A percentile compares a stretch with the other conserved stretches of the same genome.
phyloP scores from a whole-genome alignment of 2,329 filamentous ascomycete species.

The Helminthosporium solani region DNA sequence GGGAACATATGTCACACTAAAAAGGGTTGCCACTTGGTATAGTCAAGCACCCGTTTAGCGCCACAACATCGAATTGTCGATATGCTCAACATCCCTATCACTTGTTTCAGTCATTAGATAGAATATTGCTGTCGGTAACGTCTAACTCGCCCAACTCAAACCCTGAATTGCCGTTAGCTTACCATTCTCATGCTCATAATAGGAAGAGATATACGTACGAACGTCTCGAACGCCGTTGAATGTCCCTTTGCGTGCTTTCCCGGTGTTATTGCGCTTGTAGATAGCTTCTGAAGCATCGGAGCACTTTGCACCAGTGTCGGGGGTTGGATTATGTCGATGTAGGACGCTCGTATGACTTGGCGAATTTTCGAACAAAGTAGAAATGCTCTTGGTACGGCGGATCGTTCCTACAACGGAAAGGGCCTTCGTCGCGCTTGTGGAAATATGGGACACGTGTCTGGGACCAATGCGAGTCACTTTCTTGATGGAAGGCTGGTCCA shows the following conservation, averaged over 20 bases:
- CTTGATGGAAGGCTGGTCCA: neutral
- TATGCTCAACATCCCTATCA: too few species aligned
- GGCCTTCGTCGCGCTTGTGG: slow-evolving; percentile 4
- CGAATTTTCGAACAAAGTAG: too few species aligned
- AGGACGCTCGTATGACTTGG: too few species aligned
- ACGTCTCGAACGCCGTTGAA: neutral
- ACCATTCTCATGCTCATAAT: neutral
- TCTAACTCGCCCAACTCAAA: neutral
- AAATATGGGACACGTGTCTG: slow-evolving; percentile 6
- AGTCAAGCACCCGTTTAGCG: too few species aligned
- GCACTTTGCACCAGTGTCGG: too few species aligned
- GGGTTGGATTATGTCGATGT: too few species aligned
- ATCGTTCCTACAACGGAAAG: neutral
- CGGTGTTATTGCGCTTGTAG: neutral
- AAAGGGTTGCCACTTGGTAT: too few species aligned
- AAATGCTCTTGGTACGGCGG: neutral
- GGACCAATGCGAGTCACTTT: slow-evolving; percentile 4
- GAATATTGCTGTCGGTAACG: neutral
- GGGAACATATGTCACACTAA: too few species aligned
- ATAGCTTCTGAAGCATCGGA: too few species aligned
- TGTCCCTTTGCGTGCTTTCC: neutral
- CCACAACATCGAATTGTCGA: too few species aligned
- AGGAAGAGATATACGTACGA: neutral
- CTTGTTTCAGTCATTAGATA: too few species aligned
- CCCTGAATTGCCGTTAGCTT: neutral